phyloP scores from a whole-genome alignment of 2,329 filamentous ascomycete species.

The Phoma herbarum region DNA sequence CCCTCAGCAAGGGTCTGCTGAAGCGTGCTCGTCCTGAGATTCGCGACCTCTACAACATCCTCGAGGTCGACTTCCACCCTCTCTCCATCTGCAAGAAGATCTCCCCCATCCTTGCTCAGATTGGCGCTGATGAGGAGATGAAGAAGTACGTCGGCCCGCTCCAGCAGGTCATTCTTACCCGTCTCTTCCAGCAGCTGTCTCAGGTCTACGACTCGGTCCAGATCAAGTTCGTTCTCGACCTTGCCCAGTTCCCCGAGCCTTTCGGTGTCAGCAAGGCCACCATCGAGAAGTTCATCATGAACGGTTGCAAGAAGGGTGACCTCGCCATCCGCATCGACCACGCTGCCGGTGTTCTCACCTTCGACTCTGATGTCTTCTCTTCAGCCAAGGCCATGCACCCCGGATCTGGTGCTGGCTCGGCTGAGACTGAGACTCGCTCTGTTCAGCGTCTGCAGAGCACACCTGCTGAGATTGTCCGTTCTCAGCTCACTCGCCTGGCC shows the following conservation, averaged over 20 bases:
- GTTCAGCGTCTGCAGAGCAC: slow-evolving; percentile 98
- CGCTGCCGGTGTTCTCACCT: slow-evolving; percentile 91
- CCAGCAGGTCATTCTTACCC: slow-evolving; percentile 97
- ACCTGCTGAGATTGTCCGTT: slow-evolving; percentile 95
- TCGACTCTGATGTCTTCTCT: slow-evolving; percentile 98
- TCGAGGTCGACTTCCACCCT: slow-evolving; percentile 98
- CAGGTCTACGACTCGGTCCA: slow-evolving; percentile 99
- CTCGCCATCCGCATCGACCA: slow-evolving; percentile 96
- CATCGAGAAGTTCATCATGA: slow-evolving; percentile 99
- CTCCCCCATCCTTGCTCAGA: slow-evolving; percentile 91
- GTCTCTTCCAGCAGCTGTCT: slow-evolving; percentile 97
- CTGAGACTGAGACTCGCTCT: slow-evolving; percentile 82
- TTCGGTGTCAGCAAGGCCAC: slow-evolving; percentile 91
- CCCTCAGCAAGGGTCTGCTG: slow-evolving; percentile 90
- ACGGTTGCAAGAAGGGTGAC: slow-evolving; percentile 99
- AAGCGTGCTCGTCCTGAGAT: slow-evolving; percentile 95
- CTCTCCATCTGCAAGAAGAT: slow-evolving; percentile 99
- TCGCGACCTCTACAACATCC: slow-evolving; percentile 95
- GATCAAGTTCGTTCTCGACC: slow-evolving; percentile 88
- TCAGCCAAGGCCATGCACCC: slow-evolving; percentile 91
- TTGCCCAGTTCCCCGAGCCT: slow-evolving; percentile 94
- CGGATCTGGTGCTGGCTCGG: slow-evolving; percentile 84
- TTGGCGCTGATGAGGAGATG: slow-evolving; percentile 94
- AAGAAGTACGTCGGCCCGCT: slow-evolving; percentile 94
- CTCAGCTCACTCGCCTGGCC: slow-evolving; percentile 89